phyloP scores from a whole-genome alignment of 1,284 basidiomycete species.

The Malassezia yamatoensis region DNA sequence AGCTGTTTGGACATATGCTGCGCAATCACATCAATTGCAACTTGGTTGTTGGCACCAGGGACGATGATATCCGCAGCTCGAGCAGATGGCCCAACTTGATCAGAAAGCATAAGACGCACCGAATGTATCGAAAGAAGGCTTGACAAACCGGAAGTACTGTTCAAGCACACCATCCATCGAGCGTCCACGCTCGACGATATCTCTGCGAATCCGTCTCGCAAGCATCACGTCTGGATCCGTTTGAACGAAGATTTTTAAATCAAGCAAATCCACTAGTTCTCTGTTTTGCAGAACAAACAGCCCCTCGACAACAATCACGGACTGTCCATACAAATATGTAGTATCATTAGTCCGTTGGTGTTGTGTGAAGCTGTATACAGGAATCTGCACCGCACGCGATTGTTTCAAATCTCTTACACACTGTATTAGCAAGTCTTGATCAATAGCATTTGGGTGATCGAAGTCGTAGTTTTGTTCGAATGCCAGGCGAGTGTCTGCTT shows the following conservation, averaged over 20 bases:
- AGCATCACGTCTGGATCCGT: constrained; percentile 96
- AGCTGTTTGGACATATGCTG: constrained; percentile 81
- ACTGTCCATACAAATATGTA: constrained; percentile 86
- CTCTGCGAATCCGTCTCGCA: constrained; percentile 75
- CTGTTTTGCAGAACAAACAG: constrained; percentile 72
- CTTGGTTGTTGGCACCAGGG: constrained; percentile 37
- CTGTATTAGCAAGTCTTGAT: constrained; percentile 73
- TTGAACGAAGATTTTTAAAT: constrained; percentile 63
- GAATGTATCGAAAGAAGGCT: constrained; percentile 80
- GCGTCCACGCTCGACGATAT: constrained; percentile 76
- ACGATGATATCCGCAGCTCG: constrained; percentile 62
- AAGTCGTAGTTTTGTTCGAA: constrained; percentile 79
- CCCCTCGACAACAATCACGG: constrained; percentile 89
- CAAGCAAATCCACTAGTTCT: constrained; percentile 65
- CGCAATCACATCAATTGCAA: constrained; percentile 80
- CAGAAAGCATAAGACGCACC: background rate
- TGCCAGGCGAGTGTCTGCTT: constrained; percentile 65
- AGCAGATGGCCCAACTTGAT: constrained; percentile 67
- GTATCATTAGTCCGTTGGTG: constrained; percentile 78
- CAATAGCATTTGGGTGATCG: constrained; percentile 86
- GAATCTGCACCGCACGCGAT: constrained; percentile 60
- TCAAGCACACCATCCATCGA: constrained; percentile 76
- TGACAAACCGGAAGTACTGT: constrained; percentile 82
- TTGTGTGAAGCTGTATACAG: constrained; percentile 82
- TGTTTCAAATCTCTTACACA: constrained; percentile 67